Base-by-base conservation (phyloP, 371 early-diverging fungal species). In the Parasitella parasitica region DNA sequence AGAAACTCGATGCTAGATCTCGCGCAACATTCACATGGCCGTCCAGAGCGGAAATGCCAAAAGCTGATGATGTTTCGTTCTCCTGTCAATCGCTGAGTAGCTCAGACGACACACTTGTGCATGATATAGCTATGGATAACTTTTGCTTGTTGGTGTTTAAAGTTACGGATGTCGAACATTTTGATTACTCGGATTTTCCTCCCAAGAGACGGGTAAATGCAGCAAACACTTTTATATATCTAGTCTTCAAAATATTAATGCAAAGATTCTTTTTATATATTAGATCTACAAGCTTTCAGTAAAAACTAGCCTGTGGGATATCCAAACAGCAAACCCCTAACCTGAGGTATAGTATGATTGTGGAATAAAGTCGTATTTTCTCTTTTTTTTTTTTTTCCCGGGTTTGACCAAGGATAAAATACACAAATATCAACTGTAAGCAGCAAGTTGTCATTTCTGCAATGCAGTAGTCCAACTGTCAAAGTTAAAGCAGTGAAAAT, bases 11-110 rank as follows among this genome's bases (percentile, higher is more conserved):
- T 13, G 71, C 84, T 6, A 71, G 78, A 38, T 69, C 58, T 26
- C 75, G 91, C 27, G 90, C 90, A 3, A 77, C 75, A 0, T 91
- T 83, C 52, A 86, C 91, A 9, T 92, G 91, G 91, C 91, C 93
- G 12, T 70, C 78, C 5, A 61, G 86, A 35, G 88, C 89, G 3
- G 89, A 88, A 37, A 54, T 69, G 4, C 84, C 85, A 4, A 74
- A 69, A 54, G 62, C 76, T 3, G 76, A 69, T 49, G 58, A 77
- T 15, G 56, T 77, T 12, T 72, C 88, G 0, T 89, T 83, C 57
- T 76, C 83, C 16, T 89, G 86, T 60, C 74, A 79, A 28, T 78
- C 77, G 12, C 63, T 90, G 35, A 85, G 84, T 13, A 73, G n/a
- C 1, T 11, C 59, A 20, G 62, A 41, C 57, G 67, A 22, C 3